Base-by-base conservation (phyloP, 1,284 basidiomycete genomes). In the Sanghuangporus baumii region DNA sequence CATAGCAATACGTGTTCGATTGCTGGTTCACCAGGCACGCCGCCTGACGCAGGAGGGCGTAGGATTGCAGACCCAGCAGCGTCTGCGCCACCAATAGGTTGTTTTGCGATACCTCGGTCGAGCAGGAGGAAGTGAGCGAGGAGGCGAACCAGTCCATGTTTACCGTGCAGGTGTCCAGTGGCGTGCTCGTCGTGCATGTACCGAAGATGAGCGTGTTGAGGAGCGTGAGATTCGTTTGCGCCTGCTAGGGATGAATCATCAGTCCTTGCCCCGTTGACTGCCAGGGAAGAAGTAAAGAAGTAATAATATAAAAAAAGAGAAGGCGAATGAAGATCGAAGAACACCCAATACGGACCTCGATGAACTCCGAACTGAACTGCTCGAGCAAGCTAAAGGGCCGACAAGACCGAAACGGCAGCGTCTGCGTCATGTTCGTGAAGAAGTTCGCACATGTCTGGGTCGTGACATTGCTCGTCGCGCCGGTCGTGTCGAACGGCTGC, bases 161-260 rank as follows among this genome's bases (percentile, higher is more conserved):
- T 23, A 73, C 63, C 14, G 73, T 69, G 69, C 90, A 91, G 65
- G 84, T 78, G 36, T 74, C 75, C 34, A 73, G 70, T 4, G 72
- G 71, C 1, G 74, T 70, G n/a, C 70, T 74, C 7, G 88, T 88
- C 69, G 89, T 89, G 72, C 89, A 91, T 0, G 87, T 91, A 3
- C 88, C 89, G 85, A 86, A 91, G 7, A 94, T 69, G 40, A 93
- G 76, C 2, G 77, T 71, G 69, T 92, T 93, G 66, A 92, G 76
- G 41, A 78, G 72, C 0, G 84, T 81, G 55, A 86, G 73, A 72
- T 93, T 86, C 1, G 73, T 71, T 69, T 91, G 84, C 16, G 83
- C 80, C 87, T 91, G 73, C 70, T 73, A 41, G 47, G 55, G 11
- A 43, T 55, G 38, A 40, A 50, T 68, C 36, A 51, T 48, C 23